Evolutionary conservation across 2,329 filamentous ascomycete genomes (phyloP), one percentile per base, ranked within the genome.

Genomic region (Sporothrix brunneoviolacea): DNA sequence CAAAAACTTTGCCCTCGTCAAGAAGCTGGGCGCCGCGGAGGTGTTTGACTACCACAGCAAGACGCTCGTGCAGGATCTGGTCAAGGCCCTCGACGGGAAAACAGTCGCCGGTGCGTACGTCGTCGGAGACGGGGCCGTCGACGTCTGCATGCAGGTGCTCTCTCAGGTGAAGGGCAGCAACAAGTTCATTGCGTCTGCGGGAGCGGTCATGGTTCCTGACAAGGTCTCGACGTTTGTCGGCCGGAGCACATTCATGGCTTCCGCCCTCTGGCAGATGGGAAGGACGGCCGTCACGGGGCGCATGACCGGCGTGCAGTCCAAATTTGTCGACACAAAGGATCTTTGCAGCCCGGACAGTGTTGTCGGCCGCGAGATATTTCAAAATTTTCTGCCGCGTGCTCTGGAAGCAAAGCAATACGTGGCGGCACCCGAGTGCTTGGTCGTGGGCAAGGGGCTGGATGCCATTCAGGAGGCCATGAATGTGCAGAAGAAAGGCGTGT

Each of bases 401-500:
- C 49, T 68, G 19, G 57, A 51, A 5, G 47, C 50, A 18, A 59
- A 58, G 18, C 51, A 53, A 43, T 65, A 58, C 22, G 50, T 58
- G 32, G 52, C 57, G 8, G 53, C 54, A 12, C 65, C 64, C 4
- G 57, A 58, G 41, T 55, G 62, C 3, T 42, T 48, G 2, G 57
- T 68, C 4, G 60, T 59, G 2, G 65, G 64, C 3, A 50, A 57
- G 8, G 64, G 65, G 2, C 43, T 68, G 8, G 62, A 64, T 18
- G 43, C 52, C 4, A 48, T 67, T 7, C 64, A 67, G 51, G 47
- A 52, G 10, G 65, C 61, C 3, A 39, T 66, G 10, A 61, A 66
- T 35, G 55, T 56, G 39, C 61, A 57, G 5, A 60, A 58, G 27
- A 59, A 60, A 9, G 63, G 63, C 4, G 62, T 71, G 3, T 70